These are phyloP conservation scores for Ensete ventricosum DNA, from an alignment of 176 grass and related monocot species.

Conservation along the genomic window DNA sequence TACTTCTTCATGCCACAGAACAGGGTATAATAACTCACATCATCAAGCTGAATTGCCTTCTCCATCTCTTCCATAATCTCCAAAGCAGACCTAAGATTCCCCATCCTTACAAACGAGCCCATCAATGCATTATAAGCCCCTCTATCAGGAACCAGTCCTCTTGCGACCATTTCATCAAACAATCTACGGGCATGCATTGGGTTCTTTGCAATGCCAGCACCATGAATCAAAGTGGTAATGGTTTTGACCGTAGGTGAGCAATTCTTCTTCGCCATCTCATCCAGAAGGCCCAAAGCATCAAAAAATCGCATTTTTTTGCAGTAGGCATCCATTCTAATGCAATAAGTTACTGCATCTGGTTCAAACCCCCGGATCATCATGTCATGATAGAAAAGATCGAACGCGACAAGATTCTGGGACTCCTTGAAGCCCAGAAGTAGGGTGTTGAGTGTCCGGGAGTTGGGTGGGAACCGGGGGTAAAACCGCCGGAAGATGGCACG, in stretches of 20 bases:
- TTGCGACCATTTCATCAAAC: slow-evolving; percentile 63
- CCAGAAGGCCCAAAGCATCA: slow-evolving; percentile 57
- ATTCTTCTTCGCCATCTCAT: slow-evolving; percentile 52
- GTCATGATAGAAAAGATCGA: slow-evolving; percentile 87
- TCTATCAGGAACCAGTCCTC: slow-evolving; percentile 44
- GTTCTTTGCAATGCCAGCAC: slow-evolving; percentile 54
- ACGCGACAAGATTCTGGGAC: slow-evolving; percentile 45
- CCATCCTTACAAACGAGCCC: slow-evolving; percentile 45
- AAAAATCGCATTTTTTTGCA: slow-evolving; percentile 58
- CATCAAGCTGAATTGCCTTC: slow-evolving; percentile 47
- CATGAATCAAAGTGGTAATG: slow-evolving; percentile 68
- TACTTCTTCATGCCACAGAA: slow-evolving; percentile 63
- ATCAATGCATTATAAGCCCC: slow-evolving; percentile 70
- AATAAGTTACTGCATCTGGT: slow-evolving; percentile 56
- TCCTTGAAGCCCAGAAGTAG: slow-evolving; percentile 88
- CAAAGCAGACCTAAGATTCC: slow-evolving; percentile 53
- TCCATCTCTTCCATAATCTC: slow-evolving; percentile 54
- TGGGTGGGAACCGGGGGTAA: slow-evolving; percentile 41
- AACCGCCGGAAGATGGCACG: slow-evolving; percentile 55
- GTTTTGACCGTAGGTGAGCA: slow-evolving; percentile 48
- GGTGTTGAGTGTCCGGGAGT: slow-evolving; percentile 65
- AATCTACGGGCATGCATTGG: slow-evolving; percentile 25
- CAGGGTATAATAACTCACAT: slow-evolving; percentile 72
- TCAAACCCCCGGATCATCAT: slow-evolving; percentile 57
- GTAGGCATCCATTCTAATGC: slow-evolving; percentile 66